Evolutionary conservation across 805 yeast species (phyloP), one percentile per base, ranked within the genome.

Genomic region (Starmera quercuum): DNA sequence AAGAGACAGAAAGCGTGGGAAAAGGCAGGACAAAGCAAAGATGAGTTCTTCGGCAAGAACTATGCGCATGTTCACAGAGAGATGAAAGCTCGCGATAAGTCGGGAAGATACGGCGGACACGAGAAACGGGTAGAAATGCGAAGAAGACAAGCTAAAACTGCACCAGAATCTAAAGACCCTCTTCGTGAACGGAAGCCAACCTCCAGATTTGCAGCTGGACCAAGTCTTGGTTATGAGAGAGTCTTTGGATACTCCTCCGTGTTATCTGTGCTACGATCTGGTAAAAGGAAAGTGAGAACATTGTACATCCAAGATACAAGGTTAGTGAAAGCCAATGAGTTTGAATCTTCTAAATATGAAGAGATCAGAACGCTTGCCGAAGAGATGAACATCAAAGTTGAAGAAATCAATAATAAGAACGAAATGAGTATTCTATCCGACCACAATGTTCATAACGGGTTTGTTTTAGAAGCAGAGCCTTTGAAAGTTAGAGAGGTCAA

Each of bases 371-470:
- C 48, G 14, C 49, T 74, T 24, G 81, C 83, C 3, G 55, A 64
- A 26, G 58, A 63, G 19, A 38, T 33, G 34, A 44, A 46, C 34
- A 39, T 47, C 28, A 36, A 37, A 47, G 42, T 34, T 16, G 49
- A 42, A 22, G 40, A 31, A 26, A 41, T 45, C 10, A 40, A 32
- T 11, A 50, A 49, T 26, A 54, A 56, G 42, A 73, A 73, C 42
- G 77, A 73, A 20, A 56, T 86, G 44, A 79, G 83, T 46, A 51
- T 62, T 6, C 52, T 83, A 45, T 68, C 86, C 17, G 64, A 71
- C 20, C 72, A 77, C 45, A 88, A 78, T 6, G 84, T 83, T 10
- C 95, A 86, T 58, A 86, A 87, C 54, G 90, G 90, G 13, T 66
- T 76, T 19, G 90, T 83, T 1, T 50, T 84, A 32, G 85, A 81